A percentile compares a stretch with the other conserved stretches of the same genome.
Conservation (phyloP, 305 asterid genomes). For the Stenogyne calaminthoides region DNA sequence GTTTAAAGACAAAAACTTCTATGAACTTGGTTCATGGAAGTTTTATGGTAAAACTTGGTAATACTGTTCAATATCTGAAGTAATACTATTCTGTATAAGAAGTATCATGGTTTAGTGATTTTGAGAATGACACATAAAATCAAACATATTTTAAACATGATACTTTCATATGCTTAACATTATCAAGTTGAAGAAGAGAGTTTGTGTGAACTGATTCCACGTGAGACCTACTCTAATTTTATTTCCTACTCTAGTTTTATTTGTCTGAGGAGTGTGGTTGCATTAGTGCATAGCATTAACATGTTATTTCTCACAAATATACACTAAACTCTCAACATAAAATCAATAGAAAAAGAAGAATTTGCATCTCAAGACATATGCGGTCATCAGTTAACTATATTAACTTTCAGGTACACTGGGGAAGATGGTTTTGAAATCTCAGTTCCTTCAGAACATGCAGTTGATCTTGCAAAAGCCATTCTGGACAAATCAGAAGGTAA, state of each 20-base stretch:
- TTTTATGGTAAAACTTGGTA: neutral
- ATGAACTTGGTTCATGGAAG: neutral
- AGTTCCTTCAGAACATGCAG: conserved; percentile 71
- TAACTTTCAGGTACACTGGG: conserved; percentile 83
- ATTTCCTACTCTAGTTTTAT: neutral
- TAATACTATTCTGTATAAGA: no score
- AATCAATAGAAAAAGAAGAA: neutral
- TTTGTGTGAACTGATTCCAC: neutral
- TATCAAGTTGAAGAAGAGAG: neutral
- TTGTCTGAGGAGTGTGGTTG: neutral
- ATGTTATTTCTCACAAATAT: neutral
- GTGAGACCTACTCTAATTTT: no score
- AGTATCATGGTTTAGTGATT: no score
- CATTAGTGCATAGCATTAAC: neutral
- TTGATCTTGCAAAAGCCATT: conserved; percentile 72
- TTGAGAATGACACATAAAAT: neutral
- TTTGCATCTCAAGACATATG: neutral
- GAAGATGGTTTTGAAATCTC: conserved; percentile 99
- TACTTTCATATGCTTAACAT: neutral
- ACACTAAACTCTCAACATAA: neutral
- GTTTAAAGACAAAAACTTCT: neutral
- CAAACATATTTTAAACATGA: neutral
- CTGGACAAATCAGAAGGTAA: conserved; percentile 93
- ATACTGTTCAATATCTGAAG: neutral
- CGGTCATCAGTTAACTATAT: neutral